Conservation (phyloP, 768 basidiomycete genomes). For the Russula sp. region DNA sequence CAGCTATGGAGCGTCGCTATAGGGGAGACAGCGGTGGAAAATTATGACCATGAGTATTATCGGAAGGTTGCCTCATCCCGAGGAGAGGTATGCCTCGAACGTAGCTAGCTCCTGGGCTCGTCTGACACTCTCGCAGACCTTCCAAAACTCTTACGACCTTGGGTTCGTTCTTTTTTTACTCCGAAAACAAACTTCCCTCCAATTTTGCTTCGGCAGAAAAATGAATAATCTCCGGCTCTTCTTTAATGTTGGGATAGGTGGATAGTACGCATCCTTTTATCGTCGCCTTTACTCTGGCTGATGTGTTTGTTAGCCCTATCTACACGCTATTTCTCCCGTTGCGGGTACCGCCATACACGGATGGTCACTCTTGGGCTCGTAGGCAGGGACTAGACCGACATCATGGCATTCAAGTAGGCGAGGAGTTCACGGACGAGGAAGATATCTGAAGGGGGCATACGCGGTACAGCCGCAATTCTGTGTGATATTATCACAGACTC, state of each 20-base stretch:
- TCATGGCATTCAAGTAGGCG: constrained; percentile 62
- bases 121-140: constrained; percentile 46
- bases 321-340: constrained; percentile 83
- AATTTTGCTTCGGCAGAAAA: constrained; percentile 39
- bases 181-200: not conserved
- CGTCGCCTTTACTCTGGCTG: not conserved
- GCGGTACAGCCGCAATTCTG: not conserved
- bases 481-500: not conserved
- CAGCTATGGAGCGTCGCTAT: constrained; percentile 67
- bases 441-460: constrained; percentile 38
- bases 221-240: constrained; percentile 73
- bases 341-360: constrained; percentile 74
- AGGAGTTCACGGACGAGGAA: constrained; percentile 83
- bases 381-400: constrained; percentile 61
- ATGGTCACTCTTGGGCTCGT: constrained; percentile 81
- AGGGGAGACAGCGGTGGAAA: constrained; percentile 89
- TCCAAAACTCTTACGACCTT: constrained; percentile 89
- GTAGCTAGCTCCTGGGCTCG: not conserved
- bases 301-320: constrained; percentile 51
- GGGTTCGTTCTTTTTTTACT: constrained; percentile 50
- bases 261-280: constrained; percentile 64
- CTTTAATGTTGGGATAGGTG: constrained; percentile 77
- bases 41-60: constrained; percentile 83
- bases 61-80: constrained; percentile 61
- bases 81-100: constrained; percentile 54